Conservation (phyloP, 148 eudicot species). For the Pharnaceum exiguum region DNA sequence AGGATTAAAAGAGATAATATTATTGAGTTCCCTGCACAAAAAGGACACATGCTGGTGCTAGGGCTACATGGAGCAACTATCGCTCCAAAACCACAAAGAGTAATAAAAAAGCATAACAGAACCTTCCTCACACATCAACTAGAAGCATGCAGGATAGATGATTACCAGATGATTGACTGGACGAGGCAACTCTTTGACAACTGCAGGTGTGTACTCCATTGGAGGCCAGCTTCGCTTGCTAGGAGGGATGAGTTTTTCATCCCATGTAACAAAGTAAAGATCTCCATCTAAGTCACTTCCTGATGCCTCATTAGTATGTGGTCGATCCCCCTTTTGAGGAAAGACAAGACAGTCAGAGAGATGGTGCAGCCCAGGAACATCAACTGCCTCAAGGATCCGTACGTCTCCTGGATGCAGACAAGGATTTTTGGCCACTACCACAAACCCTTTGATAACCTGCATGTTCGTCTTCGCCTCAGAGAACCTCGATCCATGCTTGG, state of each 20-base stretch:
- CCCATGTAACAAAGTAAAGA: constrained; percentile 90
- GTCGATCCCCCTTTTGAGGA: constrained; percentile 88
- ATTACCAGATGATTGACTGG: constrained; percentile 51
- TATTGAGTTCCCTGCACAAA: no score
- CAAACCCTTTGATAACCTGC: constrained; percentile 51
- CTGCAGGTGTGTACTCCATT: constrained; percentile 75
- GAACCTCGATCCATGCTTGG: constrained; percentile 61
- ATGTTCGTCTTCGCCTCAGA: constrained; percentile 38
- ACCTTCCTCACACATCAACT: neutral
- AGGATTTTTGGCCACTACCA: constrained; percentile 76
- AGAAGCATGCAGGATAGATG: neutral
- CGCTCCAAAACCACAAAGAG: no score
- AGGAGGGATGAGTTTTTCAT: constrained; percentile 73
- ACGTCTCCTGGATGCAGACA: constrained; percentile 97
- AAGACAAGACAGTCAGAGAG: constrained; percentile 77
- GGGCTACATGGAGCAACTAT: no score
- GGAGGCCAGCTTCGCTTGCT: constrained; percentile 71
- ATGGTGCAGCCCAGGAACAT: constrained; percentile 60
- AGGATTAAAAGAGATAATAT: no score
- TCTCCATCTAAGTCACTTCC: constrained; percentile 98
- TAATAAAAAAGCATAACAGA: no score
- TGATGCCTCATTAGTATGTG: constrained; percentile 87
- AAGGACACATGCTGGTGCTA: no score
- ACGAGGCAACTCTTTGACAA: constrained; percentile 35
- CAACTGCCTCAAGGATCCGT: constrained; percentile 75